A percentile compares a stretch with the other conserved stretches of the same genome.
phyloP scores from a whole-genome alignment of 2,329 filamentous ascomycete species.

The Xylaria sp. region DNA sequence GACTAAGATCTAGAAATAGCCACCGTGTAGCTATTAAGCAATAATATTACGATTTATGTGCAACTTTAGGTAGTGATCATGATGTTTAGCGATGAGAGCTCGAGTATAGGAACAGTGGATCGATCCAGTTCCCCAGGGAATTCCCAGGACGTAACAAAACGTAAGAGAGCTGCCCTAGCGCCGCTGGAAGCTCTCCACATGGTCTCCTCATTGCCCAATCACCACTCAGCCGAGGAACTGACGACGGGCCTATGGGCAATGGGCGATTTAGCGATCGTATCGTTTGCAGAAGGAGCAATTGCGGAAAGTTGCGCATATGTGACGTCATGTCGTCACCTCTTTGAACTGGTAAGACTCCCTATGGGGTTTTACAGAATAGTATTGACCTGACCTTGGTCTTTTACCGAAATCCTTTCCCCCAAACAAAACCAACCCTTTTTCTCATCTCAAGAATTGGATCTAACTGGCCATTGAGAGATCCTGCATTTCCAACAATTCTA shows the following conservation, averaged over 20 bases:
- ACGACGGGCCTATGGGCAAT: slow-evolving; percentile 1
- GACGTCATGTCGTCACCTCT: slow-evolving; percentile 35
- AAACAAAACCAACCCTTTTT: slow-evolving; percentile 13
- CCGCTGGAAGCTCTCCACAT: slow-evolving; percentile 29
- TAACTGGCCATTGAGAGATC: slow-evolving; percentile 12
- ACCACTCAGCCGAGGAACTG: slow-evolving; percentile 9
- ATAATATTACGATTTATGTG: not conserved
- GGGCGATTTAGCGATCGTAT: slow-evolving; percentile 9
- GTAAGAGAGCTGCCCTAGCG: slow-evolving; percentile 30
- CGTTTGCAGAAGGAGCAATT: not conserved
- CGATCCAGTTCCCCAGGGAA: not conserved
- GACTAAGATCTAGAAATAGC: not conserved
- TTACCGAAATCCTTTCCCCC: not conserved
- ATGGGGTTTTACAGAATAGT: slow-evolving; percentile 7
- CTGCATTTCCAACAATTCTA: slow-evolving; percentile 17
- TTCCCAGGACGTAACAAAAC: slow-evolving; percentile 7
- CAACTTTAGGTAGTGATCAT: not conserved
- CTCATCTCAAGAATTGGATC: not conserved
- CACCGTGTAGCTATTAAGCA: not conserved
- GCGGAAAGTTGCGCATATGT: slow-evolving; percentile 27
- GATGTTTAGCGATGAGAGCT: not conserved
- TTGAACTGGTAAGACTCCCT: slow-evolving; percentile 2
- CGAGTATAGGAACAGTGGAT: slow-evolving; percentile 8
- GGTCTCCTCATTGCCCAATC: slow-evolving; percentile 28
- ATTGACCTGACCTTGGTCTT: slow-evolving; percentile 1